Conservation (phyloP, 1,284 basidiomycete genomes). For the Cryptococcus sp. region DNA sequence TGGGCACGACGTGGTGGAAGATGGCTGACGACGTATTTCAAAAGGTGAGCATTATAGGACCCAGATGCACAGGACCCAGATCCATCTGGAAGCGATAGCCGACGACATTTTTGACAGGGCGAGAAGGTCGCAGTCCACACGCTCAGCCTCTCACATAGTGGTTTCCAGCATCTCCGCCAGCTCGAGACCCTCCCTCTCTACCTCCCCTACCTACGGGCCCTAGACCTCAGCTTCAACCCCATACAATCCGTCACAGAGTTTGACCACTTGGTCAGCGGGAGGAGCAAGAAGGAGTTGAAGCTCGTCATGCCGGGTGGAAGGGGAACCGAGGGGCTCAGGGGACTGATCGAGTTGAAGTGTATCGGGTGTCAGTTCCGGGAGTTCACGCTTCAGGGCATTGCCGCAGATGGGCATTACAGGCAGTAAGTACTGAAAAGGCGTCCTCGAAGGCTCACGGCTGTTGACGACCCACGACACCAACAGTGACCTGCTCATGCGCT, state of each 20-base stretch:
- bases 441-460: too few species aligned
- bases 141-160: conserved; percentile 42
- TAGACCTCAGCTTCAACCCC: conserved; percentile 47
- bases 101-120: neutral
- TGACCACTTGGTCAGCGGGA: conserved; percentile 35
- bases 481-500: conserved; percentile 46
- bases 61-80: neutral
- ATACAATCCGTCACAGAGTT: conserved; percentile 31
- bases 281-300: conserved; percentile 40
- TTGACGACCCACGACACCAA: conserved; percentile 11
- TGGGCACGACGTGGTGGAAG: conserved; percentile 43
- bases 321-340: conserved; percentile 38
- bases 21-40: conserved; percentile 39
- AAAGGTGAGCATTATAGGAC: conserved; percentile 17
- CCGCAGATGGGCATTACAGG: conserved; percentile 38
- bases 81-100: too few species aligned
- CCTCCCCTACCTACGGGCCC: conserved; percentile 44
- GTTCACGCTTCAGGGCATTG: conserved; percentile 23
- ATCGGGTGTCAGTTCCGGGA: conserved; percentile 39
- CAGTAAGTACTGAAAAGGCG: conserved; percentile 29
- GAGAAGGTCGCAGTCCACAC: conserved; percentile 34
- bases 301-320: conserved; percentile 2
- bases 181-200: conserved; percentile 36
- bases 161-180: conserved; percentile 31
- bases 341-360: conserved; percentile 44